Base-by-base conservation (phyloP, 2,329 filamentous ascomycete species). In the Curvularia sp. region DNA sequence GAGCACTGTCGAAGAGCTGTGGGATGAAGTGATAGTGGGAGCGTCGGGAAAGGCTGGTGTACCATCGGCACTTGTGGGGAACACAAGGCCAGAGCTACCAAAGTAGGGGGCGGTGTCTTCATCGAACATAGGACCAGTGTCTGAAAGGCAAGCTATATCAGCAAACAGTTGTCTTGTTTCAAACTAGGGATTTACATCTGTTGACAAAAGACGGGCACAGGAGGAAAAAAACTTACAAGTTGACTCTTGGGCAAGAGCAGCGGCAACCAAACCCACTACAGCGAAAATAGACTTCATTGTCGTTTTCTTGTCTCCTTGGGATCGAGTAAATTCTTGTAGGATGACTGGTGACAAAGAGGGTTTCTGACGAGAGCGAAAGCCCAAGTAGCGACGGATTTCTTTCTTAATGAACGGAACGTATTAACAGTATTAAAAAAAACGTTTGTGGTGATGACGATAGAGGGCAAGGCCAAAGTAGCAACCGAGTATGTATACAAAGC, bases 101-200 rank as follows among this genome's bases (percentile, higher is more conserved):
- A 70, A 71, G 61, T 57, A 57, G 21, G 55, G 43, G 28, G 64
- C 61, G 2, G 64, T 66, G 15, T 63, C 56, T 13, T 60, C 66
- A 41, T 71, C 53, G 56, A 68, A 67, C 23, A 57, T 32, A 2
- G 68, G 65, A 36, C 62, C 64, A 18, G 59, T 63, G 39, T 65
- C 68, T 70, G 32, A 21, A 15, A 25, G 12, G 15, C 3, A 3
- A 21, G 49, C 2, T 39, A 19, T 47, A 28, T 53, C 47, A 53
- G 47, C 38, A 38, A 18, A 19, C 32, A 30, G 9, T 21, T 32
- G 18, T 23, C 18, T 12, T 18, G 27, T 50, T 43, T 28, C 10
- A n/a, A 19, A 41, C 32, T 9, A 34, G 15, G 13, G 10, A 41
- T 23, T 13, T 23, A 21, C 27, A 10, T 34, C 49, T 41, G 28